A percentile compares a stretch with the other conserved stretches of the same genome.
Evolutionary conservation across 148 eudicot species (phyloP).

Genomic region (Spergularia marina): DNA sequence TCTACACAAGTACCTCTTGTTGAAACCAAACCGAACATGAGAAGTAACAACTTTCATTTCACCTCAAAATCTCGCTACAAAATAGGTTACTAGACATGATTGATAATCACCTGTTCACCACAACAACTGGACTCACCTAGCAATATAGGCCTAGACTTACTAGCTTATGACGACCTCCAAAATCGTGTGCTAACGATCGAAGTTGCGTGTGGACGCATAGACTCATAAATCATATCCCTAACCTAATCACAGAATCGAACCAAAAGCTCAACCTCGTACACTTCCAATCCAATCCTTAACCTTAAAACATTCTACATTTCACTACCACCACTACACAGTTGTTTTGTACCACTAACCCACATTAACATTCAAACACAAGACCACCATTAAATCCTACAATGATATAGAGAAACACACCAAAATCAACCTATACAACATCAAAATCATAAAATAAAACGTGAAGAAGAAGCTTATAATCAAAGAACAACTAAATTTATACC

Average conservation of each 20-base stretch:
- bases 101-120: too few relatives aligned
- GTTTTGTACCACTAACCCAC: background rate
- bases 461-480: background rate
- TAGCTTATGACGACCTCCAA: too few relatives aligned
- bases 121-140: too few relatives aligned
- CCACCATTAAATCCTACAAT: background rate
- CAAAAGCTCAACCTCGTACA: background rate
- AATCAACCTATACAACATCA: background rate
- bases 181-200: too few relatives aligned
- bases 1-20: too few relatives aligned
- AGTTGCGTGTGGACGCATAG: too few relatives aligned
- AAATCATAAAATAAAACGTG: background rate
- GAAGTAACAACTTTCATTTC: too few relatives aligned
- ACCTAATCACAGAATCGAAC: background rate
- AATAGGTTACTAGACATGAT: too few relatives aligned
- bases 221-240: background rate
- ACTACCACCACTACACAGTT: background rate
- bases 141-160: too few relatives aligned
- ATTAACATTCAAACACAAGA: background rate
- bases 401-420: background rate
- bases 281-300: background rate
- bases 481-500: conserved; percentile 12
- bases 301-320: too few relatives aligned
- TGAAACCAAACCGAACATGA: too few relatives aligned
- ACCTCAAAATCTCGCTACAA: too few relatives aligned